Percentiles rank a stretch among this genome's conserved stretches.
Conservation (phyloP, 768 basidiomycete species). For the Sarcomyxa edulis region DNA sequence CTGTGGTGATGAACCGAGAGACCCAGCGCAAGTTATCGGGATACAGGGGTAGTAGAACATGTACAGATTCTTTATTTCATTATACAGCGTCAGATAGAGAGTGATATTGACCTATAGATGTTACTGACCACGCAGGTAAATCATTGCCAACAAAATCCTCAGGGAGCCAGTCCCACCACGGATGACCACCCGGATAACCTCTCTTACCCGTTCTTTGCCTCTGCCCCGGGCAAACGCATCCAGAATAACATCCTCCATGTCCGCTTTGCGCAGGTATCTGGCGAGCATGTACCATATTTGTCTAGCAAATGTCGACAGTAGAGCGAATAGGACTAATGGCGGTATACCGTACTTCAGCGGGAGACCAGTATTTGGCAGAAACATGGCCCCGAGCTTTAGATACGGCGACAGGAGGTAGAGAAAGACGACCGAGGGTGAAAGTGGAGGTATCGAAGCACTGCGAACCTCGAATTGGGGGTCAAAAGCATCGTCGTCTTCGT, state of each 20-base stretch:
- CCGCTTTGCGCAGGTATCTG: conserved; percentile 59
- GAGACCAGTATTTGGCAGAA: conserved; percentile 42
- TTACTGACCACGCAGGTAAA: conserved; percentile 64
- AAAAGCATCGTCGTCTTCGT: conserved; percentile 44
- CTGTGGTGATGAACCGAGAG: conserved; percentile 35
- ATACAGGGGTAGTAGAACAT: conserved; percentile 45
- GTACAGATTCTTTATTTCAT: conserved; percentile 43
- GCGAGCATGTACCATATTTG: conserved; percentile 79
- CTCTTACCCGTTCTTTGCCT: conserved; percentile 43
- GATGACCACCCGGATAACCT: conserved; percentile 37
- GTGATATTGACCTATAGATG: conserved; percentile 1
- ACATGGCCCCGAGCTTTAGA: conserved; percentile 66
- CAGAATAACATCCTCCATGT: conserved; percentile 61
- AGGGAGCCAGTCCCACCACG: conserved; percentile 38
- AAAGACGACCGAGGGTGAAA: conserved; percentile 54
- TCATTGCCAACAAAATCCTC: conserved; percentile 46
- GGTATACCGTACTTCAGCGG: conserved; percentile 48
- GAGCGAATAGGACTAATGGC: conserved; percentile 46
- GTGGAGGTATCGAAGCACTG: conserved; percentile 41
- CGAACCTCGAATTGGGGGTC: conserved; percentile 41
- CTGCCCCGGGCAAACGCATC: conserved; percentile 54
- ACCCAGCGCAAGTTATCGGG: conserved; percentile 25
- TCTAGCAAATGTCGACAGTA: conserved; percentile 53
- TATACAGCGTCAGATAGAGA: conserved; percentile 6
- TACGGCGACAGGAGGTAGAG: conserved; percentile 67